Conservation (phyloP, 208 protist species). For the Spongospora subterranea region DNA sequence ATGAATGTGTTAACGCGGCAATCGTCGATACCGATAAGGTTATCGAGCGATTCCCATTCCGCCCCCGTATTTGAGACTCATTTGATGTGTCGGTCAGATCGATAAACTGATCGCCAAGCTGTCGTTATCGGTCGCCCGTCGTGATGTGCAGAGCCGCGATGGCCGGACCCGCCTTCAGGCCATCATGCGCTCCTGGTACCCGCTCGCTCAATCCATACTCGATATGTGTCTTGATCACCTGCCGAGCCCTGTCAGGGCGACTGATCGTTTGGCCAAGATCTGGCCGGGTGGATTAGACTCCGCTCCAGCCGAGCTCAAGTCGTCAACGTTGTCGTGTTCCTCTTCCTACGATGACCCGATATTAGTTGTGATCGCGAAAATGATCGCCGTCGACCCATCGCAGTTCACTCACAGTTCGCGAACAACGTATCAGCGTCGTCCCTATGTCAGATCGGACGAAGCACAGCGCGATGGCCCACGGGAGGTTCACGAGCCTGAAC, state of each 20-base stretch:
- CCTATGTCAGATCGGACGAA: not conserved
- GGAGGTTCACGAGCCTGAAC: not conserved
- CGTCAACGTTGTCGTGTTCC: not conserved
- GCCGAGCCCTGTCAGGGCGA: not conserved
- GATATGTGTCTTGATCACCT: not conserved
- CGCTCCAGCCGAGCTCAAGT: not conserved
- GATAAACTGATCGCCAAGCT: not conserved
- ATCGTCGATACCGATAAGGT: not conserved
- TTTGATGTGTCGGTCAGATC: not conserved
- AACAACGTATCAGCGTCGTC: not conserved
- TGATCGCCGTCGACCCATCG: not conserved
- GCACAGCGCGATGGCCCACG: not conserved
- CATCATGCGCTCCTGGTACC: slow-evolving; percentile 38
- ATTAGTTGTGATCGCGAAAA: not conserved
- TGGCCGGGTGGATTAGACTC: not conserved
- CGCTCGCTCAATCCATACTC: not conserved
- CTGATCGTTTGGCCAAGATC: not conserved
- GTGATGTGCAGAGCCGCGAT: not conserved
- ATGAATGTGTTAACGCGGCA: slow-evolving; percentile 17
- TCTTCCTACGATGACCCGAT: not conserved
- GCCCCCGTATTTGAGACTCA: not conserved
- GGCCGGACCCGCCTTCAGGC: slow-evolving; percentile 7
- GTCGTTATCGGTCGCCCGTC: not conserved
- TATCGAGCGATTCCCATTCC: not conserved
- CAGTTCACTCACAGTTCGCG: not conserved